Evolutionary conservation across 257 asterid genomes (phyloP), one percentile per base, ranked within the genome.

Genomic region (Dorcoceras hygrometricum): DNA sequence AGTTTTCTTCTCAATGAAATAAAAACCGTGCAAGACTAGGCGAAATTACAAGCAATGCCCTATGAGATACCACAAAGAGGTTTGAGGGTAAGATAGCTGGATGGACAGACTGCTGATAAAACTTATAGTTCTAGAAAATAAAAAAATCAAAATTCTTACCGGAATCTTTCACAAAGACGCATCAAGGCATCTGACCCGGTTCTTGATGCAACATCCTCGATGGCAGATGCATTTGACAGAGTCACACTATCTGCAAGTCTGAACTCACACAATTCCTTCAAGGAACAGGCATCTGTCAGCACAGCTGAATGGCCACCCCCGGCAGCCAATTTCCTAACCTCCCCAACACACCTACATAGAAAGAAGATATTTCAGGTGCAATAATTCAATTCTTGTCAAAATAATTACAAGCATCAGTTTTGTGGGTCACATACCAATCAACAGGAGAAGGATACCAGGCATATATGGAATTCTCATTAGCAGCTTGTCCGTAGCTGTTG

Each of bases 291-390:
- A 80, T 90, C 96, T 6, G 97, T 94, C 62, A 94, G 58, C 8
- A 88, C 99, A 25, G 95, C 96, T 11, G 97, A 94, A 81, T 94
- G 97, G 75, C 97, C 97, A 55, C 96, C 97, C 65, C 99, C 97
- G 5, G 96, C 97, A 48, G 95, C 89, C 75, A 94, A 66, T 72
- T 88, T 94, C 76, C 93, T 75, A n/a, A 90, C 95, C 75, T 89
- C 91, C 62, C 97, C 99, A 14, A 88, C 88, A 69, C 96, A 90
- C 95, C 99, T 90, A 70, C 6, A 73, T 11, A 16, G 43, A 50
- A 34, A 36, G 23, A 74, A 60, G 54, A 26, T 62, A 18, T 1
- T 14, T 61, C 51, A 22, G 59, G 23, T 20, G n/a, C n/a, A n/a
- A 16, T 10, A 8, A 48, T 4, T 50, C 18, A 26, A 29, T 5